A percentile compares a stretch with the other conserved stretches of the same genome.
Evolutionary conservation across 2,329 filamentous ascomycete genomes (phyloP).

Genomic region (Madurella mycetomatis): DNA sequence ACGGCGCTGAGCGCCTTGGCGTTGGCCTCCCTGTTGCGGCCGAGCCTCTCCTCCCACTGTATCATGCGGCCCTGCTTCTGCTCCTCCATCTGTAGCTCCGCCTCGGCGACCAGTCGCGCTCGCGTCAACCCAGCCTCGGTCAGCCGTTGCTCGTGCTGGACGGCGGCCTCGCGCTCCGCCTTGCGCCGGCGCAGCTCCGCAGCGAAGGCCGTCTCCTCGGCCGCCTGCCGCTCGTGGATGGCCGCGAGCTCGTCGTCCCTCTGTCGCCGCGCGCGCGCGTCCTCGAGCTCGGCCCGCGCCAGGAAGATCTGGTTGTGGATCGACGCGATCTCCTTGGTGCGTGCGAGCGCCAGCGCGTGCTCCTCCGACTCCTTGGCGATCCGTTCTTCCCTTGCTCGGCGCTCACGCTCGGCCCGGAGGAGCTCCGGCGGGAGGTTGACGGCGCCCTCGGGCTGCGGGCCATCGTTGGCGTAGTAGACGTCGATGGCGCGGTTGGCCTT

Average conservation of each 20-base stretch:
- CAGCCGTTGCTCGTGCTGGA: slow-evolving; percentile 45
- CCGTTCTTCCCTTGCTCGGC: slow-evolving; percentile 44
- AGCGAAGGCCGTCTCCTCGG: slow-evolving; percentile 43
- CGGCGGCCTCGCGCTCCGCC: slow-evolving; percentile 33
- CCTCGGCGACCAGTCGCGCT: slow-evolving; percentile 41
- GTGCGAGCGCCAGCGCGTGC: slow-evolving; percentile 43
- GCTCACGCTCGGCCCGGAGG: slow-evolving; percentile 45
- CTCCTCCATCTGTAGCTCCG: slow-evolving; percentile 44
- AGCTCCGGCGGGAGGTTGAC: slow-evolving; percentile 50
- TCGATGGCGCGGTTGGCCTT: slow-evolving; percentile 49
- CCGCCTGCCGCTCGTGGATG: slow-evolving; percentile 41
- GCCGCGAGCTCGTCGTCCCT: slow-evolving; percentile 43
- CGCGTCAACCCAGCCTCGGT: slow-evolving; percentile 44
- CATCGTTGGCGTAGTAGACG: slow-evolving; percentile 50
- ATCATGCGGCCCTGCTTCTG: slow-evolving; percentile 41
- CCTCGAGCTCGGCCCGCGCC: slow-evolving; percentile 48
- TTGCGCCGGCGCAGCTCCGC: slow-evolving; percentile 35
- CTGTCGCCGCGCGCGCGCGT: slow-evolving; percentile 43
- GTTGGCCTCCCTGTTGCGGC: slow-evolving; percentile 43
- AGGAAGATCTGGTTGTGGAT: slow-evolving; percentile 49
- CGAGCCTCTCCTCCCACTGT: slow-evolving; percentile 46
- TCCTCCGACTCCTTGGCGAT: slow-evolving; percentile 46
- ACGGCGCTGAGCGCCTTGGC: slow-evolving; percentile 48
- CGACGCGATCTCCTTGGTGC: slow-evolving; percentile 47
- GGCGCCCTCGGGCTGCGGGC: slow-evolving; percentile 50